A percentile compares a stretch with the other conserved stretches of the same genome.
phyloP scores from a whole-genome alignment of 2,329 filamentous ascomycete species.

The Fusarium staphyleae region DNA sequence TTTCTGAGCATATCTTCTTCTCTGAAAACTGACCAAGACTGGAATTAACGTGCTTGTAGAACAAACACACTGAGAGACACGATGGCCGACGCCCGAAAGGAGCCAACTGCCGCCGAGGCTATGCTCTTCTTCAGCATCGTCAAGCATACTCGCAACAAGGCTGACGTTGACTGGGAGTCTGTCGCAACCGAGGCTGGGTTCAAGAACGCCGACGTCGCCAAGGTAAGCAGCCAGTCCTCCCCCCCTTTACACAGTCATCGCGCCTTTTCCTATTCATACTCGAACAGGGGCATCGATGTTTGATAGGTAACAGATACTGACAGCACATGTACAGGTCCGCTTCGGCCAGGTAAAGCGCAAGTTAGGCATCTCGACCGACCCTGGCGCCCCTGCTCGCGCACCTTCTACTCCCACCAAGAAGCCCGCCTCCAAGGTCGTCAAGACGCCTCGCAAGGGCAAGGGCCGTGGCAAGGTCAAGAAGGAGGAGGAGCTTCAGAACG shows the following conservation, averaged over 20 bases:
- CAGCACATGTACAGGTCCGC: constrained; percentile 46
- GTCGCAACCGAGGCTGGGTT: constrained; percentile 53
- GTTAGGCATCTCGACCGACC: constrained; percentile 48
- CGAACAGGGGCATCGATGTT: background rate
- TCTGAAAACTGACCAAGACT: background rate
- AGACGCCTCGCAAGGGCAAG: constrained; percentile 40
- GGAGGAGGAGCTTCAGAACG: constrained; percentile 20
- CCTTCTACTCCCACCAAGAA: constrained; percentile 36
- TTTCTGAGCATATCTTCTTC: background rate
- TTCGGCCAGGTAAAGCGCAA: constrained; percentile 60
- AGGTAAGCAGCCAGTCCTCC: constrained; percentile 42
- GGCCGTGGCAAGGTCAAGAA: constrained; percentile 35
- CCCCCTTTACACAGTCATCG: too few species aligned
- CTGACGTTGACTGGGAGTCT: constrained; percentile 56
- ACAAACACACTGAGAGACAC: constrained; percentile 2
- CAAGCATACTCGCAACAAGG: constrained; percentile 52
- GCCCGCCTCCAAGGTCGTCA: constrained; percentile 40
- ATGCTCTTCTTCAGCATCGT: constrained; percentile 56
- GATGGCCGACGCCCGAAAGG: constrained; percentile 47
- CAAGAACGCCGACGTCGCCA: constrained; percentile 56
- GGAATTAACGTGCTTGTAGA: constrained; percentile 2
- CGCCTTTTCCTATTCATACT: too few species aligned
- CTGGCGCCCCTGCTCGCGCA: constrained; percentile 14
- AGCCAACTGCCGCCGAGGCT: constrained; percentile 51
- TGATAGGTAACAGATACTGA: constrained; percentile 8